phyloP scores from a whole-genome alignment of 2,329 filamentous ascomycete genomes.

The Fusarium camptoceras region DNA sequence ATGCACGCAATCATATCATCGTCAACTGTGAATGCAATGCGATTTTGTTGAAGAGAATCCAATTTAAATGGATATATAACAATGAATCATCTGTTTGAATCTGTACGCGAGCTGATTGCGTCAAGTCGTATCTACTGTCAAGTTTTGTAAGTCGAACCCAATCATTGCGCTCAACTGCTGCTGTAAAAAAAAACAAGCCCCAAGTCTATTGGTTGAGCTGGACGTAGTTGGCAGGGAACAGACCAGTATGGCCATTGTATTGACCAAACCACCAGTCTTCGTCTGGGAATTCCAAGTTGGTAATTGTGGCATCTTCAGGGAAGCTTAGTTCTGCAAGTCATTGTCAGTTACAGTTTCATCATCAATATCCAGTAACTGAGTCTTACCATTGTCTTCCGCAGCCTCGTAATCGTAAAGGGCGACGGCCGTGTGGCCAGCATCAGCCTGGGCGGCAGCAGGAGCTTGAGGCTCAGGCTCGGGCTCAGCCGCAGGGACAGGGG shows the following conservation, averaged over 20 bases:
- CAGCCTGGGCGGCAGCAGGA: constrained; percentile 52
- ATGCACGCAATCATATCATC: background rate
- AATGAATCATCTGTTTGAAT: constrained; percentile 18
- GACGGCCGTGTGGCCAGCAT: constrained; percentile 75
- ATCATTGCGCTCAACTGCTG: constrained; percentile 12
- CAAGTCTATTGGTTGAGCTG: constrained; percentile 59
- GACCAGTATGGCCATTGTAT: constrained; percentile 80
- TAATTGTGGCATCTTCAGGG: constrained; percentile 87
- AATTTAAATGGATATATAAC: constrained; percentile 19
- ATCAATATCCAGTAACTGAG: background rate
- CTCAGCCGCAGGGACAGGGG: constrained; percentile 50
- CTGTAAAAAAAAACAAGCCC: constrained; percentile 5
- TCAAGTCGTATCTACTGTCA: constrained; percentile 38
- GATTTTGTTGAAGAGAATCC: constrained; percentile 1
- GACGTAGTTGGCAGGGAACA: constrained; percentile 85
- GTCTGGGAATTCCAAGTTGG: constrained; percentile 90
- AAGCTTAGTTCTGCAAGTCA: constrained; percentile 74
- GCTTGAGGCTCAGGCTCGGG: constrained; percentile 53
- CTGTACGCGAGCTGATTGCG: constrained; percentile 40
- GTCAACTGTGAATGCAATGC: background rate
- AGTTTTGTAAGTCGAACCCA: constrained; percentile 24
- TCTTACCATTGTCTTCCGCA: constrained; percentile 87
- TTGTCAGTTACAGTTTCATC: constrained; percentile 27
- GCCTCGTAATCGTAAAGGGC: constrained; percentile 97
- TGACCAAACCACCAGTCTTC: constrained; percentile 99